These are phyloP conservation scores for Lophium mytilinum DNA, from an alignment of 495 filamentous ascomycete genomes.

Conservation along the genomic window DNA sequence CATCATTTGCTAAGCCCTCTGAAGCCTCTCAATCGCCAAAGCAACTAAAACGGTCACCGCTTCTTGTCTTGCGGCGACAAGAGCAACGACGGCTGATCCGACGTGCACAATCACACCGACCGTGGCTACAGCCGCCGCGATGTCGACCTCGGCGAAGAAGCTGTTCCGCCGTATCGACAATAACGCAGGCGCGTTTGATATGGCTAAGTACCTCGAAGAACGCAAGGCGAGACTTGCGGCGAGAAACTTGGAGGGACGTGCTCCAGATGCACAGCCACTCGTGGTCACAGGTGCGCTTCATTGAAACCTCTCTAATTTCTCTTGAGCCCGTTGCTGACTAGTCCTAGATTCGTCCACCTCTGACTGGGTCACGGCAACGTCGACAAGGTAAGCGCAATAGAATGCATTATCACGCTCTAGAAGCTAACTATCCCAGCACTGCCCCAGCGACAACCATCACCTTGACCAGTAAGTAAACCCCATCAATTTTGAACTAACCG, in stretches of 20 bases:
- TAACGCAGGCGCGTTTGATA: slow-evolving; percentile 1
- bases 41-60: slow-evolving; percentile 24
- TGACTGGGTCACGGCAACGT: slow-evolving; percentile 11
- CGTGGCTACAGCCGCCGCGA: slow-evolving; percentile 5
- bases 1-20: no score
- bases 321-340: no score
- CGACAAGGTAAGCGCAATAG: slow-evolving; percentile 1
- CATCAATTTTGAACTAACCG: neutral
- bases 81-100: slow-evolving; percentile 18
- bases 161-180: slow-evolving; percentile 15
- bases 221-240: slow-evolving; percentile 6
- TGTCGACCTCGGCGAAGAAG: slow-evolving; percentile 4
- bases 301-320: no score
- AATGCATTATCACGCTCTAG: no score
- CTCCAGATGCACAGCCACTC: slow-evolving; percentile 28
- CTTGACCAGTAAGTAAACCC: slow-evolving; percentile 7
- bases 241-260: slow-evolving; percentile 19
- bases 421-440: slow-evolving; percentile 3
- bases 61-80: slow-evolving; percentile 16
- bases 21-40: slow-evolving; percentile 9
- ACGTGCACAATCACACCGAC: slow-evolving; percentile 21
- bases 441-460: slow-evolving; percentile 22
- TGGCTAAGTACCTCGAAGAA: slow-evolving; percentile 5
- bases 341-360: slow-evolving; percentile 10
- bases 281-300: slow-evolving; percentile 12